Evolutionary conservation across 495 filamentous ascomycete genomes (phyloP), one percentile per base, ranked within the genome.

Genomic region (Podospora appendiculata): DNA sequence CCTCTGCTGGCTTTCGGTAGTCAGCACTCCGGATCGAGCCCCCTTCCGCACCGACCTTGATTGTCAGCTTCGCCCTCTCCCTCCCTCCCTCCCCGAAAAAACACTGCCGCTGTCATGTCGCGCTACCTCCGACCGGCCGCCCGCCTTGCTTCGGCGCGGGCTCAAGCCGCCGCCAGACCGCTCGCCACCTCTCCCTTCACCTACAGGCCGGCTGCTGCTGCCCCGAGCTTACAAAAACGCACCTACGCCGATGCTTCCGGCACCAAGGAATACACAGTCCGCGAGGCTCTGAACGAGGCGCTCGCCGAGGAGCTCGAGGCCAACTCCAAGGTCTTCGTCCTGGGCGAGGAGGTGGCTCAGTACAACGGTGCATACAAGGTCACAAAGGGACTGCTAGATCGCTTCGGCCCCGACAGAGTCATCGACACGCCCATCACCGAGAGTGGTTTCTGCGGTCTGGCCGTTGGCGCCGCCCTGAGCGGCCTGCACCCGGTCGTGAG

Each of bases 341-440:
- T 98, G 58, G 93, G 93, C 50, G 93, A 98, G 77, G 93, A 98
- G 76, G 94, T 98, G 55, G 93, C 93, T 60, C 93, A 98, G 74
- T 98, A 97, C 75, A 96, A 98, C 70, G 93, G 93, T 78, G 93
- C 93, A 60, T 98, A 98, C 84, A 98, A 98, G 74, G 91, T 98
- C 67, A 97, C 93, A 45, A 94, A 93, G 79, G 94, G 94, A 48
- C 79, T 98, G 46, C 70, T 97, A 62, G 93, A 98, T 71, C 86
- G 93, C 57, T 98, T 98, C 68, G 93, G 93, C 58, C 90, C 95
- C 32, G 96, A 92, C 82, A 80, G 93, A 56, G 88, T 98, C 62
- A 97, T 98, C 70, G 93, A 98, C 74, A 95, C 86, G 54, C 93
- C 93, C 59, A 98, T 98, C 74, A 98, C 93, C 43, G 93, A 98